Evolutionary conservation across 164 flowering plant species (phyloP).

Genomic region (Cinnamomum micranthum): DNA sequence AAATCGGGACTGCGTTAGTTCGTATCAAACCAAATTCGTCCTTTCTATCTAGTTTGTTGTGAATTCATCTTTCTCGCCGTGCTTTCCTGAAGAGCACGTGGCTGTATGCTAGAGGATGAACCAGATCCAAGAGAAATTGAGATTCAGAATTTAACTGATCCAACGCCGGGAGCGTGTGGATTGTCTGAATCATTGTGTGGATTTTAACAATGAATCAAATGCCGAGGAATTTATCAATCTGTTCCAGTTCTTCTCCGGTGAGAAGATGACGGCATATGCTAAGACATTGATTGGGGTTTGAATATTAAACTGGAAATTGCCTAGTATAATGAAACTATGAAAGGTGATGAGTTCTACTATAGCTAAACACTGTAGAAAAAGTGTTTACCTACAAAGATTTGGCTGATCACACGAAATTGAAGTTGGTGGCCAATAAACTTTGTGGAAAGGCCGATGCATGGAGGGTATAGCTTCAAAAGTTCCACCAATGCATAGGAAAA

Average conservation of each 20-base stretch:
- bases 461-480: conserved; percentile 7
- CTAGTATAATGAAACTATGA: too few relatives aligned
- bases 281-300: too few relatives aligned
- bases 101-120: too few relatives aligned
- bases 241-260: too few relatives aligned
- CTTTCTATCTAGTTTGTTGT: too few relatives aligned
- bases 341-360: neutral
- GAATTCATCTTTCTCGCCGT: too few relatives aligned
- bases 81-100: too few relatives aligned
- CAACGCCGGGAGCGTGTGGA: neutral
- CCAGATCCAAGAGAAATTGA: neutral
- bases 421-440: neutral
- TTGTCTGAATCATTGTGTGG: neutral
- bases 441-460: conserved; percentile 2
- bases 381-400: conserved; percentile 6
- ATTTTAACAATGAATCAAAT: neutral
- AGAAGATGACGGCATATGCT: too few relatives aligned
- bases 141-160: neutral
- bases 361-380: neutral
- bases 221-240: too few relatives aligned
- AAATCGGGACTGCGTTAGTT: too few relatives aligned
- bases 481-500: neutral
- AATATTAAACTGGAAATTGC: too few relatives aligned
- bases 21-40: too few relatives aligned
- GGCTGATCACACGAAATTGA: neutral